Conservation (phyloP, 441 rosid species). For the Brassica hybrid region DNA sequence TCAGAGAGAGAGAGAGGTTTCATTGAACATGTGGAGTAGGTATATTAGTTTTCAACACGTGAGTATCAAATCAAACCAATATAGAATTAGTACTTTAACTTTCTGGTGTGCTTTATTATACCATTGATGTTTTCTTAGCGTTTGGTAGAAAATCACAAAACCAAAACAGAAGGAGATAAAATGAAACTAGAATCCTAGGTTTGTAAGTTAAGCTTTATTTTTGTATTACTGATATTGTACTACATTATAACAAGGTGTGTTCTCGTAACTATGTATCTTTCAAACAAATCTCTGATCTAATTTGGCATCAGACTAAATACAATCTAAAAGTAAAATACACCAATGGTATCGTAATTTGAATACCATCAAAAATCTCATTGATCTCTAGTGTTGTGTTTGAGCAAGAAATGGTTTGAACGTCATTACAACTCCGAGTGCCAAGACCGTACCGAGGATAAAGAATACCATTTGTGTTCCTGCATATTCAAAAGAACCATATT, state of each 20-base stretch:
- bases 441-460: conserved; percentile 54
- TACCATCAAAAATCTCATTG: neutral
- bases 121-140: neutral
- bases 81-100: neutral
- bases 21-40: neutral
- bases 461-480: conserved; percentile 71
- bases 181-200: conserved; percentile 14
- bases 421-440: conserved; percentile 55
- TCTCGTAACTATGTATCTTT: neutral
- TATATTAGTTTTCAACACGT: neutral
- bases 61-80: neutral
- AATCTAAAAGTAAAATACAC: neutral
- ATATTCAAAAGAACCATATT: conserved; percentile 5
- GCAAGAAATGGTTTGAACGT: conserved; percentile 76
- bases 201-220: conserved; percentile 1
- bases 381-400: conserved; percentile 10
- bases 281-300: conserved; percentile 19
- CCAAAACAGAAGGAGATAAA: neutral
- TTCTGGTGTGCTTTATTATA: neutral
- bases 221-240: neutral
- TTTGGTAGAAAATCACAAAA: neutral
- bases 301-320: conserved; percentile 1
- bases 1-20: neutral
- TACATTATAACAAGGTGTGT: neutral
- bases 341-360: neutral